phyloP scores from a whole-genome alignment of 2,329 filamentous ascomycete species.

The Cladosporium phlei region DNA sequence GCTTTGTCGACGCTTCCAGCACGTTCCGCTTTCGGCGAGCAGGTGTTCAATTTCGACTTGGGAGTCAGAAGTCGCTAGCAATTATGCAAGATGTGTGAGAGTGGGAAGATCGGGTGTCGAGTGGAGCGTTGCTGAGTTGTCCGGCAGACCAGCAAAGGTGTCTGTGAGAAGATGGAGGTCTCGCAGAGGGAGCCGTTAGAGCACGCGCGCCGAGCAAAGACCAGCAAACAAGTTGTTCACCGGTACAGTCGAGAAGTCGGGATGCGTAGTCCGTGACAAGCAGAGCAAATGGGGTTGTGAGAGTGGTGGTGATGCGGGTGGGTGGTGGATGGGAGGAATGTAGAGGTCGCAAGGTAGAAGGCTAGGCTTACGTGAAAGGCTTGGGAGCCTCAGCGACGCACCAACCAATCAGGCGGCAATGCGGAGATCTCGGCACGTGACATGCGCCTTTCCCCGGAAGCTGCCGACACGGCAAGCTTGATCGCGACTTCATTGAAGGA shows the following conservation, averaged over 20 bases:
- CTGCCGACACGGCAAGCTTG: slow-evolving; percentile 2
- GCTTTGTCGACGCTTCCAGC: slow-evolving; percentile 5
- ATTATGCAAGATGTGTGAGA: slow-evolving; percentile 14
- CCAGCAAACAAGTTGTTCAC: slow-evolving; percentile 6
- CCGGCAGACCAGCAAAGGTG: slow-evolving; percentile 57
- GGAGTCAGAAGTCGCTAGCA: slow-evolving; percentile 16
- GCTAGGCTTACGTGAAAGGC: no score
- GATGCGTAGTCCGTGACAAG: slow-evolving; percentile 23
- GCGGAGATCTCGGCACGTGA: no score
- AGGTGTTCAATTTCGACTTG: background rate
- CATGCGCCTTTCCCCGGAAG: background rate
- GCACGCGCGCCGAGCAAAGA: slow-evolving; percentile 12
- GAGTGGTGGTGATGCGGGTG: slow-evolving; percentile 17
- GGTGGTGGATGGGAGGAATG: slow-evolving; percentile 7
- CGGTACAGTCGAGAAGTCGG: slow-evolving; percentile 7
- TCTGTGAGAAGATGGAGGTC: slow-evolving; percentile 43
- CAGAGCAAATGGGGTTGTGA: slow-evolving; percentile 18
- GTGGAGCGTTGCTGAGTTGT: slow-evolving; percentile 19
- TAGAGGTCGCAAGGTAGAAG: no score
- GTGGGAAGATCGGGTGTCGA: slow-evolving; percentile 10
- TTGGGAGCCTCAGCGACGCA: no score
- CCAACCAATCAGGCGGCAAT: no score
- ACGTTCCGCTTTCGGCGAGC: slow-evolving; percentile 14
- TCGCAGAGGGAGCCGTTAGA: slow-evolving; percentile 28
- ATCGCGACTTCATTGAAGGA: slow-evolving; percentile 1